Evolutionary conservation across 2,329 filamentous ascomycete genomes (phyloP), one percentile per base, ranked within the genome.

Genomic region (Aspergillus japonicus): DNA sequence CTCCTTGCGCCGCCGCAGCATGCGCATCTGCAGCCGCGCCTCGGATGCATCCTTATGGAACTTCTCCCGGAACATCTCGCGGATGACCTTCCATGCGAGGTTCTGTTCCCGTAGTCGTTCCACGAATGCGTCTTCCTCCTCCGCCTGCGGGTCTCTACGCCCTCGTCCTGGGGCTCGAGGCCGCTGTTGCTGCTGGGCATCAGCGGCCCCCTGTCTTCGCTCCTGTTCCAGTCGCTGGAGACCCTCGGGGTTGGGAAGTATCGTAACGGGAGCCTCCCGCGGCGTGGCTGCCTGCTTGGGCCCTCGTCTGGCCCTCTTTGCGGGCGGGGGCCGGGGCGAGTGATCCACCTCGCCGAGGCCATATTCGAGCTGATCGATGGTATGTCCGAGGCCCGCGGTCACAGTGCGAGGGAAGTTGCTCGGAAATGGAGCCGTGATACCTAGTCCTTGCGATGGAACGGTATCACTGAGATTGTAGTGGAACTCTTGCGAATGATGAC

Each of bases 1-100:
- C 55, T 74, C 69, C 56, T 75, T 73, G 49, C 73, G 71, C 48
- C 75, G 64, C 44, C 77, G 75, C 39, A 71, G 64, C 60, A 77
- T 69, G 33, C 77, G 73, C 77, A 79, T 79, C 65, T 79, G 77
- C 59, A 79, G 66, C 33, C 75, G 69, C 5, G 77, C 75, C 60
- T 77, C 72, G 23, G 73, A 69, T 6, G 71, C 73, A 62, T 77
- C 73, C 57, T 74, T 76, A 21, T 74, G 64, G 62, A 76, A 79
- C 21, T 60, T 67, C 49, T 73, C 69, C 8, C 68, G 70, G 56
- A 75, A 77, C 64, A 68, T 71, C 50, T 73, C 69, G 3, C 75
- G 71, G 33, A 78, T 69, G 10, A 71, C 65, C 57, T 71, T 78
- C 77, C 77, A 79, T 11, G 77, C 67, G 3, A 72, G 50, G 50